Percentiles rank a stretch among this genome's conserved stretches.
Evolutionary conservation across 305 asterid genomes (phyloP).

Genomic region (Ilex paraguariensis): DNA sequence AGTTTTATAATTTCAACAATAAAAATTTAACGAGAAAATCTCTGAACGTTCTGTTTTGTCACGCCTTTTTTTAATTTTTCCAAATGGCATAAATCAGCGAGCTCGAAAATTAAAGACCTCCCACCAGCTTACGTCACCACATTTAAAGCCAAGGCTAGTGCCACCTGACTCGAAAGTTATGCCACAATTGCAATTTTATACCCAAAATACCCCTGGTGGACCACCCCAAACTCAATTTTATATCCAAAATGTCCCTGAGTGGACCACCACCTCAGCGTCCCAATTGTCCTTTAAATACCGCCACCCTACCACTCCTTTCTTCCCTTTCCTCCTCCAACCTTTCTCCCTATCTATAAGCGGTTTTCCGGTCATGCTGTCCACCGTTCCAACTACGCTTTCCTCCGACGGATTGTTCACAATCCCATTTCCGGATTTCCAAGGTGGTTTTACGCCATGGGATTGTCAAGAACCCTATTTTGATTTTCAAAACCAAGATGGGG

Average conservation of each 20-base stretch:
- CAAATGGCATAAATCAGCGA: no score
- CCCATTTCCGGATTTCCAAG: not conserved
- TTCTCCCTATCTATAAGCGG: not conserved
- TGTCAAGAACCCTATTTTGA: not conserved
- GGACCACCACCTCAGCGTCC: not conserved
- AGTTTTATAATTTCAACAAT: no score
- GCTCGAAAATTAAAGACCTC: not conserved
- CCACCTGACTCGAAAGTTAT: not conserved
- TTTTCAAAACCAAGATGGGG: not conserved
- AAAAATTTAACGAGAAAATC: no score
- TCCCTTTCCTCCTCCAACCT: constrained; percentile 9
- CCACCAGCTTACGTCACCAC: not conserved
- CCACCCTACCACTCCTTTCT: not conserved
- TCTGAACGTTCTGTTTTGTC: no score
- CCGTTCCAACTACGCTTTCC: not conserved
- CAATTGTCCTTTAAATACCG: constrained; percentile 4
- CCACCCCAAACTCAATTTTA: not conserved
- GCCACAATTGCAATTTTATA: not conserved
- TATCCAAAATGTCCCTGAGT: not conserved
- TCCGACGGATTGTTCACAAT: not conserved
- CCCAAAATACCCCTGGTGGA: no score
- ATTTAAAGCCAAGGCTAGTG: not conserved
- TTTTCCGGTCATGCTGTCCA: not conserved
- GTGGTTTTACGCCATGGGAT: constrained; percentile 4
- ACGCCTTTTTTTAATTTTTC: no score